Evolutionary conservation across 306 rosid genomes (phyloP).

Genomic region (Abrus pulchellus): DNA sequence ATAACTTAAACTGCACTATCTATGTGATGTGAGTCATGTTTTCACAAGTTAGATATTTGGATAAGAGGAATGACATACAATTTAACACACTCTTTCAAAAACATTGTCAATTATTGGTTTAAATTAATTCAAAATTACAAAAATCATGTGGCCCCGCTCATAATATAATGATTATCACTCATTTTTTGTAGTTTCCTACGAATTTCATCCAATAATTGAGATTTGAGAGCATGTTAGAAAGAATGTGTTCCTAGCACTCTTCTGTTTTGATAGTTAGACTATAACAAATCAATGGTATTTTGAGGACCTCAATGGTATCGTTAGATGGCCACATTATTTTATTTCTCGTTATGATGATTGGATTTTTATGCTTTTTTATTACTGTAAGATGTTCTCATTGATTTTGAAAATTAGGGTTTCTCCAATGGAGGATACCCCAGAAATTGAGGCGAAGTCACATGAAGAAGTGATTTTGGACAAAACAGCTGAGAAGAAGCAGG

Average conservation of each 20-base stretch:
- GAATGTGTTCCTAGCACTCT: too few species aligned
- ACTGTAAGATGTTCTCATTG: background rate
- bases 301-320: background rate
- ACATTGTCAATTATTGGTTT: too few species aligned
- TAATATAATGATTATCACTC: too few species aligned
- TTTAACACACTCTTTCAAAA: too few species aligned
- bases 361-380: background rate
- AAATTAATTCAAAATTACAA: too few species aligned
- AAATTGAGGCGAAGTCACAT: constrained; percentile 52
- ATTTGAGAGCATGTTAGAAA: too few species aligned
- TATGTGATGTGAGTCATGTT: background rate
- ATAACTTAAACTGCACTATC: background rate
- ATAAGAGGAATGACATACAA: too few species aligned
- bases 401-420: constrained; percentile 53
- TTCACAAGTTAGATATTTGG: background rate
- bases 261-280: background rate
- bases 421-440: constrained; percentile 73
- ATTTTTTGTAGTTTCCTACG: too few species aligned
- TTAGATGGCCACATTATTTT: background rate
- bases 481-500: constrained; percentile 56
- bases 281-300: background rate
- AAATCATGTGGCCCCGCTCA: too few species aligned
- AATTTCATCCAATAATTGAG: too few species aligned
- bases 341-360: background rate
- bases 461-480: constrained; percentile 66